Base-by-base conservation (phyloP, 2,329 filamentous ascomycete species). In the Pseudocercospora macadamiae region DNA sequence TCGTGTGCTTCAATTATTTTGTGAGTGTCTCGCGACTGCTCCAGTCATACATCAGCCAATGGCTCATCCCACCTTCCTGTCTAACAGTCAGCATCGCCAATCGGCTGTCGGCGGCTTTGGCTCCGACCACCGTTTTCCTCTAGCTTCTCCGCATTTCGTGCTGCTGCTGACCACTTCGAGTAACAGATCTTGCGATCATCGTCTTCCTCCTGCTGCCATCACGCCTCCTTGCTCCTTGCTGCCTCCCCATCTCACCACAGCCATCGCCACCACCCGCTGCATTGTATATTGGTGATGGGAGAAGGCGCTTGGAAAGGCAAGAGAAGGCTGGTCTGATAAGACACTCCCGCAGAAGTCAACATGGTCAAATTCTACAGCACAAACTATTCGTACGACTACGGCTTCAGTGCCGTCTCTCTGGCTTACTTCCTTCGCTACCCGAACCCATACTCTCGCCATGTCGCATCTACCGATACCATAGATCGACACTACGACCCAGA, bases 341-440 rank as follows among this genome's bases (percentile, higher is more conserved):
- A 32, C 47, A 8, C 16, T 21, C 26, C n/a, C n/a, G n/a, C n/a
- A n/a, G n/a, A 12, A 23, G 18, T 28, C 47, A 61, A 55, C 54
- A 82, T 82, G 80, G 80, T 82, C 66, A 81, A 81, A 71, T 80
- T 82, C 74, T 81, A 81, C 75, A 76, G 74, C 47, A 74, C 72
- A 68, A 86, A 83, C 76, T 88, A 90, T 74, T 85, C 83, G 70
- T 92, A 93, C 81, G 83, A 87, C 65, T 91, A 93, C 76, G 88
- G 89, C 49, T 93, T 93, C 79, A 87, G 89, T 62, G 90, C 90
- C 73, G 90, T 95, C 62, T 91, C 90, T 49, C 87, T 95, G 74
- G 90, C 90, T 77, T 95, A 91, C 82, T 95, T 93, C 77, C 87
- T 95, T 51, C 89, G 90, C 65, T 95, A 95, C 77, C 91, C 89